Percentiles rank a stretch among this genome's conserved stretches.
Evolutionary conservation across 108 stramenopile genomes (phyloP).

Genomic region (Licmophora abbreviata): DNA sequence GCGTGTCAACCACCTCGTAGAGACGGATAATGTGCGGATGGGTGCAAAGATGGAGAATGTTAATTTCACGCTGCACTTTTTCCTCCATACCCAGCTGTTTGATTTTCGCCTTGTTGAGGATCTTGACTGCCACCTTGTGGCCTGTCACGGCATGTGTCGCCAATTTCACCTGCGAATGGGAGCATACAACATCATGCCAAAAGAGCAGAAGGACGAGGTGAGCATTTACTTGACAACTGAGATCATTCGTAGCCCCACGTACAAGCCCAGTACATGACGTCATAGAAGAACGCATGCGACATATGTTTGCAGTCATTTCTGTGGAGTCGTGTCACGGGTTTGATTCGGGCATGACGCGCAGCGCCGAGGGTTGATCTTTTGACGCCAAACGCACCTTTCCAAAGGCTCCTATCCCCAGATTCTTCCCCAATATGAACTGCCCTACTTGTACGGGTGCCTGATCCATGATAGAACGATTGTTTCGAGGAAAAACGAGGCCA

Average conservation of each 20-base stretch:
- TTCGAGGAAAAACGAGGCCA: too few relatives aligned
- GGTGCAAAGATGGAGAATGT: slow-evolving; percentile 95
- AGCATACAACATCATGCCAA: slow-evolving; percentile 21
- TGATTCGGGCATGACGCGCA: too few relatives aligned
- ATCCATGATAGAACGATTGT: slow-evolving; percentile 41
- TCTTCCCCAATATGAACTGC: slow-evolving; percentile 96
- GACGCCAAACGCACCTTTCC: slow-evolving; percentile 98
- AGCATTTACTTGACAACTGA: neutral
- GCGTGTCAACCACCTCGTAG: slow-evolving; percentile 97
- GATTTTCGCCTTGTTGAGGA: slow-evolving; percentile 98
- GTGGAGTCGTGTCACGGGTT: too few relatives aligned
- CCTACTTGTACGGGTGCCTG: slow-evolving; percentile 92
- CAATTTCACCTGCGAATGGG: too few relatives aligned
- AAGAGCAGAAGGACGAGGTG: slow-evolving; percentile 4
- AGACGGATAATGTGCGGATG: slow-evolving; percentile 99
- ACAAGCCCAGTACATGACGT: neutral
- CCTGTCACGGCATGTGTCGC: slow-evolving; percentile 98
- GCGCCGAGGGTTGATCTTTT: too few relatives aligned
- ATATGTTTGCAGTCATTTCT: neutral
- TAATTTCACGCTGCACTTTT: slow-evolving; percentile 99
- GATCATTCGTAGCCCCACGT: slow-evolving; percentile 2
- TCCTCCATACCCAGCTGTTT: slow-evolving; percentile 98
- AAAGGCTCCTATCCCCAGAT: slow-evolving; percentile 99
- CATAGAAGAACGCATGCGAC: neutral
- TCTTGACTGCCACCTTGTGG: slow-evolving; percentile 99